These are phyloP conservation scores for Tuber magnatum DNA, from an alignment of 495 filamentous ascomycete species.

Conservation along the genomic window DNA sequence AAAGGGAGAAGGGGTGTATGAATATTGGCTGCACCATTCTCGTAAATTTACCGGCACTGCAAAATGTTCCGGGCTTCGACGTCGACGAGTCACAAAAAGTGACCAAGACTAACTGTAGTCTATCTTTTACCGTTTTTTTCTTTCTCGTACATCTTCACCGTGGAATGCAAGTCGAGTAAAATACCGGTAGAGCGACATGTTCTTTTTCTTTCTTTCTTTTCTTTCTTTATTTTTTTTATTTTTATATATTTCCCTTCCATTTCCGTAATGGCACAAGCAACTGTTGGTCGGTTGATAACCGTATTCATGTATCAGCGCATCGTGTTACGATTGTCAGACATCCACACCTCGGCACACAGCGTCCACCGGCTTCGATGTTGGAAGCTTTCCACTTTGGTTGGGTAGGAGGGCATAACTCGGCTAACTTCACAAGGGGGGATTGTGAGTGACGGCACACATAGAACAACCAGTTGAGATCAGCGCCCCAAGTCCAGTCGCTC, in stretches of 20 bases:
- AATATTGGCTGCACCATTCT: background rate
- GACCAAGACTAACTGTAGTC: background rate
- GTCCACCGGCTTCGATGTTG: background rate
- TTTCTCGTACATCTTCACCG: background rate
- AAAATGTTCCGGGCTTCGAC: background rate
- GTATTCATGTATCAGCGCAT: background rate
- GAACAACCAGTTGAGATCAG: background rate
- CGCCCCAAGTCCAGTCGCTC: constrained; percentile 17
- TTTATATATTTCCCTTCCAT: background rate
- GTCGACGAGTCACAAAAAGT: background rate
- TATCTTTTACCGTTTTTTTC: background rate
- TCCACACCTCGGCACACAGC: background rate
- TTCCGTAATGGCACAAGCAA: background rate
- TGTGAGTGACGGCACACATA: constrained; percentile 31
- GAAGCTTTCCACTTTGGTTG: background rate
- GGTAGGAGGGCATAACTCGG: background rate
- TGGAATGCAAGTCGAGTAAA: background rate
- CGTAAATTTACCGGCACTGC: too few species aligned
- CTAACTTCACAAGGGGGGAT: background rate
- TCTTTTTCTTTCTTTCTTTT: background rate
- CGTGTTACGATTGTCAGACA: background rate
- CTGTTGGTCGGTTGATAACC: background rate
- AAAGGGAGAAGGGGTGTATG: background rate
- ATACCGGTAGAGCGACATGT: background rate
- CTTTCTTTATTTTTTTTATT: background rate